Evolutionary conservation across 2,329 filamentous ascomycete species (phyloP), one percentile per base, ranked within the genome.

Genomic region (Aspergillus oerlinghausenensis): DNA sequence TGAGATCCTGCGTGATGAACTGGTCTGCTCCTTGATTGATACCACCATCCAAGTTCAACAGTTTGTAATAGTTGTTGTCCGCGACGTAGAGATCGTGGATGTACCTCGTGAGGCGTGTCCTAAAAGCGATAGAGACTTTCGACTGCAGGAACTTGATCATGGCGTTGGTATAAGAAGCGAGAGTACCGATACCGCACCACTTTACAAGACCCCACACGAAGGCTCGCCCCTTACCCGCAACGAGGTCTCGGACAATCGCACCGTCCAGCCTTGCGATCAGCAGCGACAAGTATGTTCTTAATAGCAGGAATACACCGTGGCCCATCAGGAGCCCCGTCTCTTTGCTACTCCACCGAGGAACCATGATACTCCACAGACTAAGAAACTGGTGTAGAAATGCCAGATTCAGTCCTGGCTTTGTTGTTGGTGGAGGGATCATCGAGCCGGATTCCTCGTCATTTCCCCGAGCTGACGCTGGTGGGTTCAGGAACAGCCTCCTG

Each of bases 91-190:
- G 79, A 68, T 99, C 94, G 74, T 99, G 94, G 54, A 99, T 96
- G 72, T 99, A 99, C 65, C 94, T 82, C 1, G 94, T 99, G 14
- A 99, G 81, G 10, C 94, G 86, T 4, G 94, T 99, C 45, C 94
- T 87, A 82, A 99, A 99, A 35, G 95, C 93, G 63, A 99, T 99
- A 6, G 93, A 96, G 54, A 99, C 92, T 78, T 99, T 99, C 51
- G 90, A 93, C 75, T 99, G 93, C 60, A 99, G 82, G 76, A 90
- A 99, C 75, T 97, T 97, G 80, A 99, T 99, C 89, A 95, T 97
- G 54, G 93, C 92, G 73, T 99, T 99, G 51, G 93, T 97, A 70
- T 99, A 99, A 0, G 93, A 96, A 8, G 92, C 93, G 61, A 97
- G 87, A 2, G 89, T 90, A 45, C 94, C 94, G 38, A 99, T 87